phyloP scores from a whole-genome alignment of 495 filamentous ascomycete genomes.

The Collariella sp. region DNA sequence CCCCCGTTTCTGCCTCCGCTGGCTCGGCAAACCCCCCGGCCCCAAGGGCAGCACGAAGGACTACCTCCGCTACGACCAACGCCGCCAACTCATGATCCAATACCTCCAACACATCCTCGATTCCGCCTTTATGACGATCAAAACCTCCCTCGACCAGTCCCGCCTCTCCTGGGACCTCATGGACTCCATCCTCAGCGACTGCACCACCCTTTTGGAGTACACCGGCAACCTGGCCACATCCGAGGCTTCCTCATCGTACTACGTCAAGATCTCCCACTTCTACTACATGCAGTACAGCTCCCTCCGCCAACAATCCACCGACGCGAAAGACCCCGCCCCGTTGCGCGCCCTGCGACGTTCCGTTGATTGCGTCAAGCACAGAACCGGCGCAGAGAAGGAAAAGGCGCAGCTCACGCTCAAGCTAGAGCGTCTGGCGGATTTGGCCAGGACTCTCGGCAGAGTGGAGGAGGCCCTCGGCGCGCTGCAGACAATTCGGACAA shows the following conservation, averaged over 20 bases:
- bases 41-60: slow-evolving; percentile 39
- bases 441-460: slow-evolving; percentile 31
- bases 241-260: slow-evolving; percentile 33
- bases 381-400: slow-evolving; percentile 36
- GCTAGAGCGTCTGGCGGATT: slow-evolving; percentile 43
- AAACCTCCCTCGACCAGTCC: slow-evolving; percentile 32
- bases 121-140: slow-evolving; percentile 45
- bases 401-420: slow-evolving; percentile 40
- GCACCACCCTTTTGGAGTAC: slow-evolving; percentile 40
- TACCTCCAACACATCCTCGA: slow-evolving; percentile 45
- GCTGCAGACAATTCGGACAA: slow-evolving; percentile 36
- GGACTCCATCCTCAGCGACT: slow-evolving; percentile 49
- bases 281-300: slow-evolving; percentile 56
- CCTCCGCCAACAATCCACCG: slow-evolving; percentile 28
- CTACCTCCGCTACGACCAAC: slow-evolving; percentile 45
- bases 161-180: slow-evolving; percentile 40
- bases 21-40: slow-evolving; percentile 46
- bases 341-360: slow-evolving; percentile 44
- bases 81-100: slow-evolving; percentile 41
- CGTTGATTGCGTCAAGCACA: slow-evolving; percentile 39
- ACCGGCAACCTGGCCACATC: slow-evolving; percentile 29
- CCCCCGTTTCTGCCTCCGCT: slow-evolving; percentile 45
- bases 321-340: slow-evolving; percentile 33
- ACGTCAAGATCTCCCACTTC: slow-evolving; percentile 64
- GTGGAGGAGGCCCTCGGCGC: slow-evolving; percentile 36